Evolutionary conservation across 192 early-diverging fungal genomes (phyloP).

Genomic region (Coemansia javaensis): DNA sequence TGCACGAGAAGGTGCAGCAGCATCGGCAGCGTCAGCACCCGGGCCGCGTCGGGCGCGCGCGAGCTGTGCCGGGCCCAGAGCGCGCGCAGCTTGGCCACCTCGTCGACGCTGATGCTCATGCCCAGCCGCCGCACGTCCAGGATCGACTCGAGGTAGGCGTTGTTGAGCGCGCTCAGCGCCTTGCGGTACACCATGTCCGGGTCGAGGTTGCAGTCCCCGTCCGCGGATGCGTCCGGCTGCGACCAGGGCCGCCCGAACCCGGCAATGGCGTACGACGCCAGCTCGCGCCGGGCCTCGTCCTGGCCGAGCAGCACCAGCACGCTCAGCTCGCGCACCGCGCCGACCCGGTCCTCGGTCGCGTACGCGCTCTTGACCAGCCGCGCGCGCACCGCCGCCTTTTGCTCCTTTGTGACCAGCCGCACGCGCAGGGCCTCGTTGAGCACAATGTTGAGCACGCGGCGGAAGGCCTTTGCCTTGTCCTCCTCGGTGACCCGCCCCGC

Average conservation of each 20-base stretch:
- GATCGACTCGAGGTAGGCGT: constrained; percentile 41
- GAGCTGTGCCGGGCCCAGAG: constrained; percentile 38
- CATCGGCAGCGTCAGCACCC: constrained; percentile 46
- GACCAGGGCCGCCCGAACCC: constrained; percentile 30
- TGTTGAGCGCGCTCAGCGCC: constrained; percentile 41
- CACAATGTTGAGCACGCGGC: constrained; percentile 45
- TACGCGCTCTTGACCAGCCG: constrained; percentile 40
- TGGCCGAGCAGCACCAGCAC: constrained; percentile 46
- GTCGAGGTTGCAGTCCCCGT: constrained; percentile 49
- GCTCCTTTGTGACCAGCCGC: constrained; percentile 42
- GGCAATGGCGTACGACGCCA: constrained; percentile 36
- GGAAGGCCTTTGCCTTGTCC: constrained; percentile 50
- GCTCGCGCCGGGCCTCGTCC: constrained; percentile 32
- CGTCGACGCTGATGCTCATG: constrained; percentile 44
- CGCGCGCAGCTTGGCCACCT: constrained; percentile 33
- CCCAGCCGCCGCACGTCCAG: constrained; percentile 44
- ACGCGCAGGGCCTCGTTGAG: constrained; percentile 51
- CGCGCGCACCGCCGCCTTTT: constrained; percentile 40
- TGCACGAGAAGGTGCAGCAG: constrained; percentile 46
- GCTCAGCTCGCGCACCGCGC: constrained; percentile 35
- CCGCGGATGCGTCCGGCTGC: constrained; percentile 30
- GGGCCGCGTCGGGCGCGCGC: constrained; percentile 15
- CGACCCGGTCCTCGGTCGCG: constrained; percentile 40
- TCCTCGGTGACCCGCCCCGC: constrained; percentile 38
- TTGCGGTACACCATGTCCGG: constrained; percentile 50